Evolutionary conservation across 768 basidiomycete species (phyloP).

Genomic region (Tulasnella sp.): DNA sequence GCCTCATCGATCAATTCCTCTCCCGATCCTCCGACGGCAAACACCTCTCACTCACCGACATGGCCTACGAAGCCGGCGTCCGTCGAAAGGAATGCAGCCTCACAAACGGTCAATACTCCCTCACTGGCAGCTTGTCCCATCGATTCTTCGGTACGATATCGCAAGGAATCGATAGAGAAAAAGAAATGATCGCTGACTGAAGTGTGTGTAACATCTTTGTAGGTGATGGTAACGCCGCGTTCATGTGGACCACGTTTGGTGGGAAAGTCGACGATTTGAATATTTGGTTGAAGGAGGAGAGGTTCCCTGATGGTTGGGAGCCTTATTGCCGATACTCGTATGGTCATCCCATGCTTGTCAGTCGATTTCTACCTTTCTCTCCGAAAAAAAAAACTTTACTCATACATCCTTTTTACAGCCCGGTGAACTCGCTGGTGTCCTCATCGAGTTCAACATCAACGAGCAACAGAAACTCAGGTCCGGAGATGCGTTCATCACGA

Average conservation of each 20-base stretch:
- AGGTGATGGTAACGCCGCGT: conserved; percentile 41
- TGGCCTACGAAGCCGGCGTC: conserved; percentile 46
- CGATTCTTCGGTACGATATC: conserved; percentile 45
- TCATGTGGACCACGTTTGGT: conserved; percentile 56
- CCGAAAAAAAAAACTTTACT: background rate
- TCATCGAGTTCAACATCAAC: conserved; percentile 14
- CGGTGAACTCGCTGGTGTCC: background rate
- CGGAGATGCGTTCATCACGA: background rate
- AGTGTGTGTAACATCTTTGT: background rate
- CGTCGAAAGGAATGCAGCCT: conserved; percentile 48
- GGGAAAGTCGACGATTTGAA: conserved; percentile 49
- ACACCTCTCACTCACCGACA: conserved; percentile 49
- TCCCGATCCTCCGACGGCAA: conserved; percentile 33
- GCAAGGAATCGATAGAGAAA: too few species aligned
- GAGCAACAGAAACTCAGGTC: conserved; percentile 8
- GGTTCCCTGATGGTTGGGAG: conserved; percentile 64
- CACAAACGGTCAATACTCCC: conserved; percentile 47
- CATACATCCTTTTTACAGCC: background rate
- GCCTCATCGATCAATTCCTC: conserved; percentile 35
- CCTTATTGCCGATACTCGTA: conserved; percentile 41
- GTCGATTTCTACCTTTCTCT: background rate
- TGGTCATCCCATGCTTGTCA: conserved; percentile 44
- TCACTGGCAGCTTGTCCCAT: conserved; percentile 34
- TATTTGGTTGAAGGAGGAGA: conserved; percentile 50
- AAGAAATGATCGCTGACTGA: too few species aligned